A percentile compares a stretch with the other conserved stretches of the same genome.
These are phyloP conservation scores for Suaeda aralocaspica DNA, from an alignment of 148 eudicot genomes.

Conservation along the genomic window DNA sequence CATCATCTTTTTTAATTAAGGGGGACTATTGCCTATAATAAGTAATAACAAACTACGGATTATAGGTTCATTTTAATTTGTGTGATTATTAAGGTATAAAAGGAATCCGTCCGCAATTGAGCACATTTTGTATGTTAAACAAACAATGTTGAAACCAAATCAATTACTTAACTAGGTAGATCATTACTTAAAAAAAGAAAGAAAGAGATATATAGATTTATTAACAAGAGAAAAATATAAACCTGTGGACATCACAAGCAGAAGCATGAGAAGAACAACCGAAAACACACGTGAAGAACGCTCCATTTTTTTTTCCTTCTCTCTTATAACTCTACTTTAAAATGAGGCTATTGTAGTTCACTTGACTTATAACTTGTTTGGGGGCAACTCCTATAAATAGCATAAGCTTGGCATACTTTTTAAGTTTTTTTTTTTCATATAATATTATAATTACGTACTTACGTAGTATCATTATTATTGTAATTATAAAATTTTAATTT, in stretches of 20 bases:
- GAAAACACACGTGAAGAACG: slow-evolving; percentile 27
- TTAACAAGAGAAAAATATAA: background rate
- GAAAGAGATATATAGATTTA: background rate
- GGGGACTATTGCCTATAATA: no score
- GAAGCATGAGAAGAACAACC: slow-evolving; percentile 24
- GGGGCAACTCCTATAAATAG: slow-evolving; percentile 15
- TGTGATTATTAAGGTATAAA: no score
- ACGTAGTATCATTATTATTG: no score
- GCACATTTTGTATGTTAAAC: no score
- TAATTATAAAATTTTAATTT: background rate
- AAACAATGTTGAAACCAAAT: no score
- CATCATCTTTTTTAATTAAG: no score
- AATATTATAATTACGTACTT: no score
- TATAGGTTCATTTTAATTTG: no score
- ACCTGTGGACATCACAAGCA: slow-evolving; percentile 32
- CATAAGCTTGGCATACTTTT: background rate
- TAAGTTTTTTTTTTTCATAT: background rate
- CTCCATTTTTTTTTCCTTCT: slow-evolving; percentile 16
- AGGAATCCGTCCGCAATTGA: no score
- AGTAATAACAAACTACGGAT: no score
- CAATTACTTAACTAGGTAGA: background rate
- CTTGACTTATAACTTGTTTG: background rate
- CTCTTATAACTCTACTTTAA: background rate
- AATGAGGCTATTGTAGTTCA: background rate
- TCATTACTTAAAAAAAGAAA: background rate